Evolutionary conservation across 257 asterid species (phyloP), one percentile per base, ranked within the genome.

Genomic region (Penstemon eatonii): DNA sequence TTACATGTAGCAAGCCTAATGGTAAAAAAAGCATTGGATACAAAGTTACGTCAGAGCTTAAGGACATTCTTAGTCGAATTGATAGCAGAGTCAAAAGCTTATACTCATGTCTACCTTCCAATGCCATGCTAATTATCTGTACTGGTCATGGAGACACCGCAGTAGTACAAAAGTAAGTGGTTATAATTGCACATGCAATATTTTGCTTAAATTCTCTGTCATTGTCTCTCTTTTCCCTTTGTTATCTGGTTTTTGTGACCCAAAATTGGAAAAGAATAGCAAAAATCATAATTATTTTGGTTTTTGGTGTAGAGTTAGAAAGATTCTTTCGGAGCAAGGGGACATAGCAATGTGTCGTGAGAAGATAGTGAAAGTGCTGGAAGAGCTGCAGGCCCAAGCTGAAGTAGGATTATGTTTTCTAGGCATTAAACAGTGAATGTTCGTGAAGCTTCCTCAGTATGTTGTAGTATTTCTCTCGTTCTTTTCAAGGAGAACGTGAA

Each of bases 91-190:
- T 94, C 42, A 81, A 73, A 73, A 85, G 81, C 75, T 79, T 94
- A 8, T 81, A 87, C 69, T 81, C 96, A 49, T 75, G 74, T 76
- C 87, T 94, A 66, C 97, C 96, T 18, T 55, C 42, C 70, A 94
- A 94, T 42, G 77, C 95, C 56, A 94, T 94, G 97, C 87, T 91
- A 45, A 72, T 94, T 63, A 82, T 94, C 72, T 89, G 95, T 76
- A 84, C 97, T 2, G 97, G 99, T 70, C 99, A 94, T 68, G 99
- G 99, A 56, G 91, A 94, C 85, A 89, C 95, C 8, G 95, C 92
- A 54, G 73, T 80, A 49, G 97, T 89, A 51, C 89, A 87, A 53
- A 87, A 93, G 99, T 94, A 81, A 78, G 81, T 66, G n/a, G 37
- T 70, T 36, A 33, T 62, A 7, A 41, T 18, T 4, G 56, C 8